Base-by-base conservation (phyloP, 2,329 filamentous ascomycete genomes). In the Arthroderma sp. region DNA sequence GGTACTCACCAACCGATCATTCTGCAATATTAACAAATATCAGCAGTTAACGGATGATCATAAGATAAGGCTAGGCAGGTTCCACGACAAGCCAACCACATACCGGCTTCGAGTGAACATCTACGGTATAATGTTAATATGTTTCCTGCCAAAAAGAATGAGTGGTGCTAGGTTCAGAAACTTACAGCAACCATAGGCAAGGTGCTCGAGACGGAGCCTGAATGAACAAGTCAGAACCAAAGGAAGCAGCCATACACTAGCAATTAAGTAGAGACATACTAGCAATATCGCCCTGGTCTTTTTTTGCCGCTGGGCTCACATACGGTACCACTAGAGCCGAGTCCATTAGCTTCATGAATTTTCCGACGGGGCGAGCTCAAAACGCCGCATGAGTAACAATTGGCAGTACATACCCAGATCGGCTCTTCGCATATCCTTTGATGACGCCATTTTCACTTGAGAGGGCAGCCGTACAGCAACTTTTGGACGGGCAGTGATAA, bases 51-150 rank as follows among this genome's bases (percentile, higher is more conserved):
- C 36, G 7, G 22, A 15, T 15, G 27, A 10, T 8, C 39, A 27
- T 32, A 33, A 22, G 39, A 7, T 22, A 3, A 22, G 15, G 15
- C 15, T 22, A 30, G 33, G 4, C 28, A 34, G 38, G 28, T 28
- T 10, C 3, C 11, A 8, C 32, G 22, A 4, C 6, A 33, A 32
- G 29, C 6, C 4, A 39, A 8, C 27, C 11, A 53, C 70, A 66
- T 67, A 91, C 74, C 85, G 83, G 69, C 94, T 94, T 54, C 87
- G 77, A 56, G 83, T 91, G 62, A 94, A 91, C 74, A 94, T 93
- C 75, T 79, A 53, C 29, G 15, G 30, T 36, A n/a, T 9, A 36
- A 38, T 50, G 40, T 38, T 15, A 29, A 8, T 49, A 33, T 48
- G 42, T 49, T 39, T 34, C 32, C 32, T 8, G 2, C 2, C 32